Evolutionary conservation across 129 eudicot species (phyloP), one percentile per base, ranked within the genome.

Genomic region (Ambrosia artemisiifolia): DNA sequence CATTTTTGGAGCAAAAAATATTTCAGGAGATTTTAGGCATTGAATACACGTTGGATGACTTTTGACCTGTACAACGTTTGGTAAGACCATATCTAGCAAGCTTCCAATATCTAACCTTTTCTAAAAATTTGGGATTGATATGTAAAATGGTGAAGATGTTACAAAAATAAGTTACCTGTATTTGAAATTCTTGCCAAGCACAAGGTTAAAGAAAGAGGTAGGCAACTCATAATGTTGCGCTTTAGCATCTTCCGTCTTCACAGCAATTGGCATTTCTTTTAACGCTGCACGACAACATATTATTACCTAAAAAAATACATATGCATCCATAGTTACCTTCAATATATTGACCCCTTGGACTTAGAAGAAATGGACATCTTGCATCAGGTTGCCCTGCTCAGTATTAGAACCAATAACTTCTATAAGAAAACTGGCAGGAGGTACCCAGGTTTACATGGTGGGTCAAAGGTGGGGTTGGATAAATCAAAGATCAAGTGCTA

Each of bases 121-220:
- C 17, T 18, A 17, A 19, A 7, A 13, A 61, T 17, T 28, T 28
- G 47, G 70, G 62, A 73, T 73, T 33, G 33, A 16, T 16, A 8
- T 48, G 19, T 34, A 32, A 64, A 7, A 36, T 14, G 55, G 47
- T 6, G 71, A 63, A 30, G 12, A 14, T 46, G 30, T 4, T 30
- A 49, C 28, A 11, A 19, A 30, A 54, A 44, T 2, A 51, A 54
- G 50, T 76, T 78, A 50, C 99, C 99, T 95, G 86, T 95, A 95
- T 84, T 95, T 95, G 63, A 88, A 75, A 76, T 91, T 89, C 73
- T 91, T 72, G 35, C 99, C 99, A 24, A 95, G 96, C 36, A 91
- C 99, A 78, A 95, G 86, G 83, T 91, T 84, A 82, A 95, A 95
- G 91, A 95, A 95, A 75, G 96, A 81, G 67, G 99, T 95, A 65